These are phyloP conservation scores for Pythium apleroticum DNA, from an alignment of 352 stramenopile species.

Conservation along the genomic window DNA sequence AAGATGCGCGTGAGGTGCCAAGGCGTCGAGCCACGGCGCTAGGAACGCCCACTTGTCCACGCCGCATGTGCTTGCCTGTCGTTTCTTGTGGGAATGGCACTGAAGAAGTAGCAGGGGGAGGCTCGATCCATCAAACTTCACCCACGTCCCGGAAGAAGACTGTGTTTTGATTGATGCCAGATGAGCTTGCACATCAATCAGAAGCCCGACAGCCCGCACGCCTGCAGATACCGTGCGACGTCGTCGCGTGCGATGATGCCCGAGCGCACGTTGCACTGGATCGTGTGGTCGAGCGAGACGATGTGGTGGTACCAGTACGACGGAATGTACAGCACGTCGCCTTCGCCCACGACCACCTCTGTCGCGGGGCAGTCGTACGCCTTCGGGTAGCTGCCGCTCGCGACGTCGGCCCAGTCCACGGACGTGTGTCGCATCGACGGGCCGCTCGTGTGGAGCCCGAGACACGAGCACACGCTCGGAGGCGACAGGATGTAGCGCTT, in stretches of 20 bases:
- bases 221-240: conserved; percentile 33
- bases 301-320: conserved; percentile 97
- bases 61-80: too few species aligned
- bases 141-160: too few species aligned
- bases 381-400: conserved; percentile 23
- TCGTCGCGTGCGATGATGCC: conserved; percentile 38
- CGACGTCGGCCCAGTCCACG: conserved; percentile 89
- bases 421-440: conserved; percentile 89
- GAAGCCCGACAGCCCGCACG: conserved; percentile 37
- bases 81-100: too few species aligned
- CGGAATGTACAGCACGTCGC: conserved; percentile 94
- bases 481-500: conserved; percentile 93
- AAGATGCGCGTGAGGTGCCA: too few species aligned
- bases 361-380: conserved; percentile 61
- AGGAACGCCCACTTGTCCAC: too few species aligned
- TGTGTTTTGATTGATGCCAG: too few species aligned
- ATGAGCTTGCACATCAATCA: too few species aligned
- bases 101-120: too few species aligned
- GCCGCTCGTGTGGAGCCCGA: conserved; percentile 66
- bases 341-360: conserved; percentile 90
- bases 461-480: conserved; percentile 84
- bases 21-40: too few species aligned
- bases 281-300: conserved; percentile 92
- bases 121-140: too few species aligned
- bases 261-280: conserved; percentile 94